A percentile compares a stretch with the other conserved stretches of the same genome.
These are phyloP conservation scores for Arthrobotrys sinensis DNA, from an alignment of 2,329 filamentous ascomycete species.

Conservation along the genomic window DNA sequence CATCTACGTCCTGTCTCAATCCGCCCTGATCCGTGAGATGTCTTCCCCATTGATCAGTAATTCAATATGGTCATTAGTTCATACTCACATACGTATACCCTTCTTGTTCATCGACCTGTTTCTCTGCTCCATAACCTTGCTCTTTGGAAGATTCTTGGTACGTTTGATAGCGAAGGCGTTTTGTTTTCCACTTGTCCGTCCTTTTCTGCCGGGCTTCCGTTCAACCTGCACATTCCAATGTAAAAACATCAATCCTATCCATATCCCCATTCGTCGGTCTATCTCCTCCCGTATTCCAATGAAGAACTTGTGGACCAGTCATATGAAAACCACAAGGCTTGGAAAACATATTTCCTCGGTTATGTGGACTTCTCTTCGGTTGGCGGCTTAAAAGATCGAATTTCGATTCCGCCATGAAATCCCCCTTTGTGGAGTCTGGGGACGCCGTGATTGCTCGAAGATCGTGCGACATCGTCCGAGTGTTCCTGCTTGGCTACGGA, in stretches of 20 bases:
- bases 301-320: neutral
- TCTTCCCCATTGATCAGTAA: neutral
- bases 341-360: neutral
- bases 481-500: neutral
- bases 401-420: slow-evolving; percentile 3
- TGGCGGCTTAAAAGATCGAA: slow-evolving; percentile 21
- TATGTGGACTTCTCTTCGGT: neutral
- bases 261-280: slow-evolving; percentile 8
- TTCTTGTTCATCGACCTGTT: slow-evolving; percentile 7
- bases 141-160: slow-evolving; percentile 4
- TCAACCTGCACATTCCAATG: slow-evolving; percentile 11
- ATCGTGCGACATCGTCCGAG: neutral
- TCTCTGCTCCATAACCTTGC: neutral
- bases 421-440: slow-evolving; percentile 1
- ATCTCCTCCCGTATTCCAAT: neutral
- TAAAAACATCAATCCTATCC: neutral
- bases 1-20: slow-evolving; percentile 3
- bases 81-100: slow-evolving; percentile 22
- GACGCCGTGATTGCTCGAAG: neutral
- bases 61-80: neutral
- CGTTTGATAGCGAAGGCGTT: slow-evolving; percentile 28
- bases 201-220: slow-evolving; percentile 9
- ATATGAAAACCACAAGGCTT: neutral
- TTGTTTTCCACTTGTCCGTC: slow-evolving; percentile 14
- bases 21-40: neutral